Evolutionary conservation across 1,139 yeast species (phyloP), one percentile per base, ranked within the genome.

Genomic region (Zygoascus sp.): DNA sequence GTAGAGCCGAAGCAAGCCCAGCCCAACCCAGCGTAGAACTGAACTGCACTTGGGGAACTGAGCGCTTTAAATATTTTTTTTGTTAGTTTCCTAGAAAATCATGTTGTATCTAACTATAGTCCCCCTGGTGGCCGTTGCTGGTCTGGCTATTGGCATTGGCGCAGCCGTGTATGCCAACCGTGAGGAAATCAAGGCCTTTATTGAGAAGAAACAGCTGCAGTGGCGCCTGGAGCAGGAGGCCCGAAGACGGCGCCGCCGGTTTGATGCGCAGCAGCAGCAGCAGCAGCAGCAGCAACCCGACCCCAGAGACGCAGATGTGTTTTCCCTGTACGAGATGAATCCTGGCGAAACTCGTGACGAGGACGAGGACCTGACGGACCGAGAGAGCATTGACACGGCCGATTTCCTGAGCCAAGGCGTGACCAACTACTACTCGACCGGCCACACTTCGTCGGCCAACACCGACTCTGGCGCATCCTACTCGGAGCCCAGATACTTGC

Each of bases 111-210:
- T 35, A 21, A 35, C 27, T 16, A 5, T 16, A 56, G 61, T 55
- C n/a, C 61, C 62, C 7, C 28, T 58, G 15, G 43, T 58, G 5
- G 45, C 58, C 2, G 51, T 47, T 3, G 61, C 61, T 9, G 63
- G 63, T 8, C 47, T 58, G 25, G 52, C 58, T 11, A 50, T 57
- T 5, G 63, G 63, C n/a, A 45, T 57, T 7, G 57, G 60, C 7
- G 54, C 53, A 5, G 60, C 61, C 6, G 48, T 57, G 5, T 54
- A 52, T 39, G 55, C 58, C 36, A 55, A 59, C 47, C 41, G 52
- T n/a, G 62, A 59, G n/a, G 60, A 55, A 30, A 50, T 58, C 8
- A 35, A 25, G 7, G 59, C 50, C 5, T 47, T 48, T 10, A 44
- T 58, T 17, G 53, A 54, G 42, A 49, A 51, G 42, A 52, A 55